Evolutionary conservation across 352 stramenopile genomes (phyloP).

Genomic region (Pythium utonaiense): DNA sequence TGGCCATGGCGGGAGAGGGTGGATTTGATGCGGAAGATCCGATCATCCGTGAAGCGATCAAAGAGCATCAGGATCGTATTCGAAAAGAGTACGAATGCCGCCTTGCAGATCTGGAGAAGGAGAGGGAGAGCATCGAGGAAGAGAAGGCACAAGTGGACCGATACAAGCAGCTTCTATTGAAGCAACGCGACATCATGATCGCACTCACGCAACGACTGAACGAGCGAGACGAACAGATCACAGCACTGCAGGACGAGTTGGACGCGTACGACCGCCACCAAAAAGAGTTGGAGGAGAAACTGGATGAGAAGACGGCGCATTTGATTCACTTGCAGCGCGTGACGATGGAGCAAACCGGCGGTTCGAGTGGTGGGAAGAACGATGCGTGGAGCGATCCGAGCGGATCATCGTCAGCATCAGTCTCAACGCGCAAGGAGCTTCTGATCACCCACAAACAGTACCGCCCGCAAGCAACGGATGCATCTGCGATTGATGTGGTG

Average conservation of each 20-base stretch:
- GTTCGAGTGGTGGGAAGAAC: neutral
- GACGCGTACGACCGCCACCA: conserved; percentile 92
- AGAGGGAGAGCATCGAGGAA: conserved; percentile 92
- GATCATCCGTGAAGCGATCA: conserved; percentile 76
- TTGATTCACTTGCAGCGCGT: conserved; percentile 93
- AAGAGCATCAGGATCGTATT: conserved; percentile 89
- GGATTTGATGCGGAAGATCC: conserved; percentile 69
- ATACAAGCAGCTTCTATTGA: conserved; percentile 96
- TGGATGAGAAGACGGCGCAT: conserved; percentile 93
- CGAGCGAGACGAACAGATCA: conserved; percentile 95
- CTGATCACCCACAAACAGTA: conserved; percentile 74
- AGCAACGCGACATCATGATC: conserved; percentile 97
- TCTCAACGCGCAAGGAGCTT: conserved; percentile 26
- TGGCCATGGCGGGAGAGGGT: conserved; percentile 16
- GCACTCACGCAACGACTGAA: conserved; percentile 93
- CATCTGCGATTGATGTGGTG: conserved; percentile 9
- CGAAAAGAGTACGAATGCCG: conserved; percentile 90
- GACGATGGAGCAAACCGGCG: conserved; percentile 79
- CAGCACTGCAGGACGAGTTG: conserved; percentile 92
- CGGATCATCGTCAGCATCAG: neutral
- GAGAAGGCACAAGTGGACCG: conserved; percentile 94
- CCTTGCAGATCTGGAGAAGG: conserved; percentile 91
- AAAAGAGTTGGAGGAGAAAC: conserved; percentile 90
- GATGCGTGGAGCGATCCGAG: neutral
- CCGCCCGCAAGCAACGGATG: conserved; percentile 33